Percentiles rank a stretch among this genome's conserved stretches.
Evolutionary conservation across 805 yeast genomes (phyloP).

Genomic region (Starmerella apicola): DNA sequence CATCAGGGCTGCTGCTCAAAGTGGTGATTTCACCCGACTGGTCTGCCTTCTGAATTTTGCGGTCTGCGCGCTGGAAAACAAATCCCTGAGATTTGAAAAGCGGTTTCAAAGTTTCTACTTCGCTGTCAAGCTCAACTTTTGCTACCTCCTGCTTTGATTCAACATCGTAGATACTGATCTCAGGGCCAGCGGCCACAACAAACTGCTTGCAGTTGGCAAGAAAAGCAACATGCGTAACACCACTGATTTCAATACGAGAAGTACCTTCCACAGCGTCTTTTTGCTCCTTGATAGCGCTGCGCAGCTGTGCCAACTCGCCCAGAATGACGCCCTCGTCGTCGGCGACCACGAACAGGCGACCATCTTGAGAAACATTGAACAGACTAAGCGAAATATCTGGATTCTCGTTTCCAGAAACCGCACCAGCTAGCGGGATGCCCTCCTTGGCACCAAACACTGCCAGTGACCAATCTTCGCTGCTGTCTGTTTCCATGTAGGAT

Average conservation of each 20-base stretch:
- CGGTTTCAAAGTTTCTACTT: background rate
- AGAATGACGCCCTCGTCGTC: slow-evolving; percentile 13
- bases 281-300: background rate
- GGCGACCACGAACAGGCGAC: slow-evolving; percentile 13
- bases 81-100: slow-evolving; percentile 1
- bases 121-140: background rate
- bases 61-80: background rate
- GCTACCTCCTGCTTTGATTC: background rate
- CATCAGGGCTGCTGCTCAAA: background rate
- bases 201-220: slow-evolving; percentile 15
- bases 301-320: slow-evolving; percentile 5
- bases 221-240: slow-evolving; percentile 4
- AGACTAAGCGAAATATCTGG: background rate
- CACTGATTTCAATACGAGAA: background rate
- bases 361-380: slow-evolving; percentile 4
- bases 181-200: slow-evolving; percentile 2
- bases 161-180: background rate
- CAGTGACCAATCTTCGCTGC: slow-evolving; percentile 21
- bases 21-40: background rate
- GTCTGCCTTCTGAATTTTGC: background rate
- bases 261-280: background rate
- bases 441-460: slow-evolving; percentile 16
- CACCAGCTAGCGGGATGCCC: slow-evolving; percentile 13
- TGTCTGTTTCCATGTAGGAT: slow-evolving; percentile 7
- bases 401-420: background rate